A percentile compares a stretch with the other conserved stretches of the same genome.
These are phyloP conservation scores for Camellia oleifera DNA, from an alignment of 179 eudicot species.

Conservation along the genomic window DNA sequence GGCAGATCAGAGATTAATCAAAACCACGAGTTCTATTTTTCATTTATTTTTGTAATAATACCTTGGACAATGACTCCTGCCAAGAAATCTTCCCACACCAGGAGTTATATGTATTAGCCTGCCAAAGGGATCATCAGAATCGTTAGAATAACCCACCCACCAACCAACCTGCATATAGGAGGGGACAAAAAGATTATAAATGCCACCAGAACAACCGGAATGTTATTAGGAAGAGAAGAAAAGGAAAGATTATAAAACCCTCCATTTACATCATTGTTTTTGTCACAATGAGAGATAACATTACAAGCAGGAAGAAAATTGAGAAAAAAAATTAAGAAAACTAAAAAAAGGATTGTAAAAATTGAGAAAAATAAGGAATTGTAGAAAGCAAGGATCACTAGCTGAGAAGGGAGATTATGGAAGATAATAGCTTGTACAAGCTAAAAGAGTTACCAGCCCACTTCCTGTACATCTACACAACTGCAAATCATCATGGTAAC, in stretches of 20 bases:
- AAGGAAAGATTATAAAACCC: background rate
- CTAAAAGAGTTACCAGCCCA: constrained; percentile 28
- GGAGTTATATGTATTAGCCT: constrained; percentile 77
- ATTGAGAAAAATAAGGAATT: too few species aligned
- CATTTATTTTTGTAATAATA: constrained; percentile 14
- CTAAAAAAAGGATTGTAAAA: too few species aligned
- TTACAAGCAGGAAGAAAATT: background rate
- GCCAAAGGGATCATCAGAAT: constrained; percentile 91
- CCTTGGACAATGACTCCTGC: constrained; percentile 84
- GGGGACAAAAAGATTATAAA: constrained; percentile 8
- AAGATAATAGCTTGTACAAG: background rate
- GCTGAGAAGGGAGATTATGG: background rate
- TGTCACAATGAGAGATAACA: background rate
- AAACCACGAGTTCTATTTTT: background rate
- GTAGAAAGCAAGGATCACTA: too few species aligned
- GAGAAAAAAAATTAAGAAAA: background rate
- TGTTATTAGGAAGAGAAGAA: too few species aligned
- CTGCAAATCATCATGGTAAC: constrained; percentile 89
- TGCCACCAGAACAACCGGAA: background rate
- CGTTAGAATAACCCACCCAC: constrained; percentile 94
- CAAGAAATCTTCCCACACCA: constrained; percentile 89
- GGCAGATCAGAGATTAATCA: background rate
- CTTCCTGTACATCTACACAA: constrained; percentile 39
- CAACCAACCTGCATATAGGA: constrained; percentile 71
- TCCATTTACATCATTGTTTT: background rate